A percentile compares a stretch with the other conserved stretches of the same genome.
Conservation (phyloP, 129 eudicot species). For the Oenanthe sinensis region DNA sequence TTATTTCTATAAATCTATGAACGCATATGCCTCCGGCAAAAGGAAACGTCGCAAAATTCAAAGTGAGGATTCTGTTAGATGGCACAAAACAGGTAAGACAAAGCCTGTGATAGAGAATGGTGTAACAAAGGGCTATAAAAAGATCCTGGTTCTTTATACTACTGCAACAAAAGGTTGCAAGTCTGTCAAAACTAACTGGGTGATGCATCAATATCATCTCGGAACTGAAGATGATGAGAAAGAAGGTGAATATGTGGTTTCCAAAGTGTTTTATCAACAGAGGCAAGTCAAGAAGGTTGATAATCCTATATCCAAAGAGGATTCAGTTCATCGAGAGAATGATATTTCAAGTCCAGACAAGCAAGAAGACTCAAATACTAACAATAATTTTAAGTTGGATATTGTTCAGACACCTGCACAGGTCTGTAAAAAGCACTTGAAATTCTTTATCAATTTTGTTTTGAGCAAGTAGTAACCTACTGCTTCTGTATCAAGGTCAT, state of each 20-base stretch:
- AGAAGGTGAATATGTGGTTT: constrained; percentile 67
- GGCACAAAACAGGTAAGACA: constrained; percentile 96
- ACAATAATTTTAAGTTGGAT: not conserved
- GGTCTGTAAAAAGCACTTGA: not conserved
- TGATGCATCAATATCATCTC: constrained; percentile 88
- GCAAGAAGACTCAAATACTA: constrained; percentile 40
- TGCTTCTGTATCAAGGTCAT: not conserved
- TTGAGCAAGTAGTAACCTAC: not conserved
- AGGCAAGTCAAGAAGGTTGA: constrained; percentile 31
- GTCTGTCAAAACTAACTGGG: constrained; percentile 64
- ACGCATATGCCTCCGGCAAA: constrained; percentile 75
- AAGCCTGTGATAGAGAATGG: constrained; percentile 58
- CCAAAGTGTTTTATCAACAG: constrained; percentile 63
- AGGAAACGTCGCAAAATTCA: constrained; percentile 73
- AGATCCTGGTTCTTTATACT: constrained; percentile 77
- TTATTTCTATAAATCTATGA: constrained; percentile 55
- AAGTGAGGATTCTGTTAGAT: constrained; percentile 43
- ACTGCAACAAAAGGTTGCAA: constrained; percentile 42
- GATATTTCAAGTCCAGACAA: constrained; percentile 35
- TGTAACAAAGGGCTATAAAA: constrained; percentile 59
- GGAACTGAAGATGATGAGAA: constrained; percentile 64
- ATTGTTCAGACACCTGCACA: not conserved
- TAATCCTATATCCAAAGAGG: constrained; percentile 16
- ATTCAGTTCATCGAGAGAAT: constrained; percentile 21
- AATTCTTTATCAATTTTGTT: not conserved